phyloP scores from a whole-genome alignment of 768 basidiomycete species.

The Tulasnella sp. region DNA sequence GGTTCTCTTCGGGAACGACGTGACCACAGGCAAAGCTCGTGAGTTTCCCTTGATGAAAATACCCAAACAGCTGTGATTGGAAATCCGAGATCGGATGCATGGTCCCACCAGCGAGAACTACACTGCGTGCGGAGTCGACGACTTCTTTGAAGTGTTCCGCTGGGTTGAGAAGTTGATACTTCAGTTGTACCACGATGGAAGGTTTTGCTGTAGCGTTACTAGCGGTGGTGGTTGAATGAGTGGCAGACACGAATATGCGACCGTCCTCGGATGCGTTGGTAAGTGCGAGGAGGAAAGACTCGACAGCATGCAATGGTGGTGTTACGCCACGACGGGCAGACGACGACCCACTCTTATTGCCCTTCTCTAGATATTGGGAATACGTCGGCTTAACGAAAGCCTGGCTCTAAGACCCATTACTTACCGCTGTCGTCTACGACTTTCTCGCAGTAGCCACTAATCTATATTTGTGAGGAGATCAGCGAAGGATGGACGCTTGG shows the following conservation, averaged over 20 bases:
- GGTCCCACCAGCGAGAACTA: slow-evolving; percentile 92
- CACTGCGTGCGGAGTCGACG: slow-evolving; percentile 63
- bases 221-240: neutral
- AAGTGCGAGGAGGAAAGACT: slow-evolving; percentile 68
- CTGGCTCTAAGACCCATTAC: slow-evolving; percentile 24
- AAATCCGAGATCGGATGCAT: slow-evolving; percentile 99
- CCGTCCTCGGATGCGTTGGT: slow-evolving; percentile 57
- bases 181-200: slow-evolving; percentile 49
- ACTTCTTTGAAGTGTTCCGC: slow-evolving; percentile 78
- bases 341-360: slow-evolving; percentile 22
- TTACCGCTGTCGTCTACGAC: slow-evolving; percentile 33
- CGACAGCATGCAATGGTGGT: slow-evolving; percentile 69
- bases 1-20: slow-evolving; percentile 70
- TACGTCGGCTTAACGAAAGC: neutral
- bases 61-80: slow-evolving; percentile 63
- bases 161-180: slow-evolving; percentile 89
- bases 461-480: slow-evolving; percentile 43
- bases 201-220: slow-evolving; percentile 19
- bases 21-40: slow-evolving; percentile 84
- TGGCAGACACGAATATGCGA: slow-evolving; percentile 19
- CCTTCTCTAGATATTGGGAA: slow-evolving; percentile 23
- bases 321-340: slow-evolving; percentile 28
- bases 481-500: neutral
- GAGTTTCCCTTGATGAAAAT: slow-evolving; percentile 46
- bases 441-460: slow-evolving; percentile 73